These are phyloP conservation scores for Hypoxylon sp. DNA, from an alignment of 2,329 filamentous ascomycete genomes.

Conservation along the genomic window DNA sequence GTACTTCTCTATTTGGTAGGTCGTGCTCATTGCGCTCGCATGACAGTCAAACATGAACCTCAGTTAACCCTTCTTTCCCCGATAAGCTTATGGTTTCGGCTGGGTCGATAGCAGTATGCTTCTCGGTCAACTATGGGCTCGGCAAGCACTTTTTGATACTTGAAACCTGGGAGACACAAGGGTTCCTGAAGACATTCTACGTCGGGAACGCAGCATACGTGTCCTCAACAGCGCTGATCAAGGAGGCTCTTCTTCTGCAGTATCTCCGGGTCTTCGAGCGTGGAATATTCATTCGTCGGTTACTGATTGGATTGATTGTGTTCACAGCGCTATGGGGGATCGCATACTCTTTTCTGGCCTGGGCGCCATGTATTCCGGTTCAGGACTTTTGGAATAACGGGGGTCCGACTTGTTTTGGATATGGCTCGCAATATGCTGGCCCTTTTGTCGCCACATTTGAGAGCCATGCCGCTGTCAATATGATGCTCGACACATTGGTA, in stretches of 20 bases:
- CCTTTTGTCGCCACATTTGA: constrained; percentile 54
- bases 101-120: constrained; percentile 45
- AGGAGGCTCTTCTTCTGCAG: constrained; percentile 49
- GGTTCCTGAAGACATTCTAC: constrained; percentile 49
- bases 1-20: constrained; percentile 49
- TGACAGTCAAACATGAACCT: neutral
- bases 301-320: constrained; percentile 47
- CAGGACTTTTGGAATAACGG: constrained; percentile 43
- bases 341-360: constrained; percentile 53
- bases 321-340: constrained; percentile 54
- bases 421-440: constrained; percentile 49
- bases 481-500: constrained; percentile 54
- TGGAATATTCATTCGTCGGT: constrained; percentile 37
- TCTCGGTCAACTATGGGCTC: constrained; percentile 44
- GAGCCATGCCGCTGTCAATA: constrained; percentile 55
- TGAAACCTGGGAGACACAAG: constrained; percentile 26
- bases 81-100: constrained; percentile 45
- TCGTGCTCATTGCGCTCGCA: neutral
- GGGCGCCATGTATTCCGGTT: constrained; percentile 52
- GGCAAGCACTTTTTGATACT: constrained; percentile 49
- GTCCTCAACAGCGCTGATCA: constrained; percentile 49
- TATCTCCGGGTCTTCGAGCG: constrained; percentile 50
- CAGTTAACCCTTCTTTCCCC: constrained; percentile 23
- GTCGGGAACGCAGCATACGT: constrained; percentile 49
- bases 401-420: constrained; percentile 51